Evolutionary conservation across 164 flowering plant genomes (phyloP).

Genomic region (Stephania yunnanensis): DNA sequence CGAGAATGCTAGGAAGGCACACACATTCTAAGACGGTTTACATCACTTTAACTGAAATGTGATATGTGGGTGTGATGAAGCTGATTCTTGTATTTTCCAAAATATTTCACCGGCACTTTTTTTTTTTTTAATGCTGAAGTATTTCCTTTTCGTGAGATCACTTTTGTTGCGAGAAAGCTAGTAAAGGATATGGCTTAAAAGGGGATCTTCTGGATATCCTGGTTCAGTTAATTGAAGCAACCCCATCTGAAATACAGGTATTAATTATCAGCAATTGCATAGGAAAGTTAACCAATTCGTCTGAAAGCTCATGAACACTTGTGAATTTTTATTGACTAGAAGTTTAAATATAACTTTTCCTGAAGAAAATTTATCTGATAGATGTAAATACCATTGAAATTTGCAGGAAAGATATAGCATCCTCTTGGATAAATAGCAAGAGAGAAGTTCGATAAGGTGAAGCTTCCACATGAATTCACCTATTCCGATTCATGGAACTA

Average conservation of each 20-base stretch:
- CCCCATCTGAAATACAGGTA: slow-evolving; percentile 65
- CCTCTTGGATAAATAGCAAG: slow-evolving; percentile 40
- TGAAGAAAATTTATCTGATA: background rate
- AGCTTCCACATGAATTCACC: slow-evolving; percentile 9
- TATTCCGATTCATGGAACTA: too few species aligned
- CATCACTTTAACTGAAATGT: background rate
- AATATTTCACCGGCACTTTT: background rate
- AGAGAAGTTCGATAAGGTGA: slow-evolving; percentile 20
- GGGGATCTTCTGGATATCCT: slow-evolving; percentile 55
- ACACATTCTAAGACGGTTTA: background rate
- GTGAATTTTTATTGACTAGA: background rate
- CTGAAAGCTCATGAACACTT: background rate
- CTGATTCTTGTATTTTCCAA: background rate
- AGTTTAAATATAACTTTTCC: background rate
- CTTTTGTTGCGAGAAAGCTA: slow-evolving; percentile 45
- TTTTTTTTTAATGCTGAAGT: background rate
- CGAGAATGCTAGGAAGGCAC: background rate
- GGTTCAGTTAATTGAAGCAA: slow-evolving; percentile 54
- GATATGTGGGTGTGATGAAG: background rate
- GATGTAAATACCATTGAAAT: slow-evolving; percentile 5
- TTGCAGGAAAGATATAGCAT: slow-evolving; percentile 63
- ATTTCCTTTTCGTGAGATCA: slow-evolving; percentile 8
- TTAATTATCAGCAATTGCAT: background rate
- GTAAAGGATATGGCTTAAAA: slow-evolving; percentile 54
- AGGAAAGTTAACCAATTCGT: background rate